A percentile compares a stretch with the other conserved stretches of the same genome.
These are phyloP conservation scores for Apiospora sp. DNA, from an alignment of 2,329 filamentous ascomycete genomes.

Conservation along the genomic window DNA sequence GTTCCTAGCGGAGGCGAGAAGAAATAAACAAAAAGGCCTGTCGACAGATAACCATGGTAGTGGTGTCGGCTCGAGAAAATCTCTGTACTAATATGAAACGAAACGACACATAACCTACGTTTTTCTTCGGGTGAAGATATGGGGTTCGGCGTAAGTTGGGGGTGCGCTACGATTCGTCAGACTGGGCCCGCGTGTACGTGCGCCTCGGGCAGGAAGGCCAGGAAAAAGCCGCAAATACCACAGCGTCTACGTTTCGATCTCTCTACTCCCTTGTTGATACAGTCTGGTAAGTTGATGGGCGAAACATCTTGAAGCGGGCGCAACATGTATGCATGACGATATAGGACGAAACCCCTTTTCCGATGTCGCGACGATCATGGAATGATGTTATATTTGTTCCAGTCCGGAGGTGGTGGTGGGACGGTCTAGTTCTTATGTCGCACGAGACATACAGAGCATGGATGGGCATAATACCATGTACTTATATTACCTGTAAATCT, in stretches of 20 bases:
- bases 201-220: neutral
- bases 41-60: neutral
- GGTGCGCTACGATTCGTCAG: neutral
- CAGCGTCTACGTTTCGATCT: slow-evolving; percentile 9
- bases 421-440: neutral
- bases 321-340: neutral
- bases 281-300: neutral
- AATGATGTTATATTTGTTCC: neutral
- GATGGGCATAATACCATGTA: slow-evolving; percentile 14
- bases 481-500: slow-evolving; percentile 4
- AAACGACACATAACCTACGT: neutral
- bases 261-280: slow-evolving; percentile 18
- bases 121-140: neutral
- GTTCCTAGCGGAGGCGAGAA: slow-evolving; percentile 7
- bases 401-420: neutral
- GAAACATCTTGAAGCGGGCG: slow-evolving; percentile 3
- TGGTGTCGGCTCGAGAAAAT: neutral
- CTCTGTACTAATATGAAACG: slow-evolving; percentile 15
- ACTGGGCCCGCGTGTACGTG: neutral
- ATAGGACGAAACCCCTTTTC: slow-evolving; percentile 9
- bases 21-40: neutral
- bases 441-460: neutral
- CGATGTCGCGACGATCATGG: neutral
- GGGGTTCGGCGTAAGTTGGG: neutral
- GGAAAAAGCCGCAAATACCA: neutral